Percentiles rank a stretch among this genome's conserved stretches.
These are phyloP conservation scores for Pythium monospermum DNA, from an alignment of 352 stramenopile genomes.

Conservation along the genomic window DNA sequence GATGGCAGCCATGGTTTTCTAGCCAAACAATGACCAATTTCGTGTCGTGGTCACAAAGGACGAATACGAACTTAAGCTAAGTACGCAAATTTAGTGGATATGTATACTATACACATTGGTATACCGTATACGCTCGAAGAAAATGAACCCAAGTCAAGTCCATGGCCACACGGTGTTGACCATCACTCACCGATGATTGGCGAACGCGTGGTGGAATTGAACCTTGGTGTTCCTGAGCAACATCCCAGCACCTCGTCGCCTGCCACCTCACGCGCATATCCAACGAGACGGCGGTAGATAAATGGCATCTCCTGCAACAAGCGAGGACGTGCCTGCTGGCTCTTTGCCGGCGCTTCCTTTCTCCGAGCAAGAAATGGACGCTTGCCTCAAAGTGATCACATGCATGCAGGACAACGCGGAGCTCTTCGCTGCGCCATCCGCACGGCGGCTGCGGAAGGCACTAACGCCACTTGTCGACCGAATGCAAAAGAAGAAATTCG, in stretches of 20 bases:
- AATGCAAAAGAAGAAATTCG: constrained; percentile 67
- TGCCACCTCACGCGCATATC: too few species aligned
- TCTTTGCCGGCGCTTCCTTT: constrained; percentile 48
- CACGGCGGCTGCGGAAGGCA: constrained; percentile 66
- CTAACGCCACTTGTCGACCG: constrained; percentile 55
- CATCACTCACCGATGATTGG: too few species aligned
- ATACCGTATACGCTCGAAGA: too few species aligned
- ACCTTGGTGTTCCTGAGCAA: too few species aligned
- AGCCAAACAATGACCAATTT: background rate
- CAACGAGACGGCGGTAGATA: too few species aligned
- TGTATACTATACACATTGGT: too few species aligned
- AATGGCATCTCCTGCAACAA: too few species aligned
- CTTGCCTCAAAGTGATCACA: constrained; percentile 45
- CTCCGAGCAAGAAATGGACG: constrained; percentile 41
- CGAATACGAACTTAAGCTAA: constrained; percentile 3
- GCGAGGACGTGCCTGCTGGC: background rate
- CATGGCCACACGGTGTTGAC: too few species aligned
- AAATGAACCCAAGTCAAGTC: too few species aligned
- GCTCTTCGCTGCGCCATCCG: constrained; percentile 52
- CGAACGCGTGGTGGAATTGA: too few species aligned
- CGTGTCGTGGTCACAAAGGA: constrained; percentile 11
- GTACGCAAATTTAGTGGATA: constrained; percentile 2
- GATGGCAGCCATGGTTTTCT: constrained; percentile 16
- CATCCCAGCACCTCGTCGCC: too few species aligned
- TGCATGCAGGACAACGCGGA: constrained; percentile 34